Base-by-base conservation (phyloP, 73 alveolate species). In the Durusdinium trenchii region DNA sequence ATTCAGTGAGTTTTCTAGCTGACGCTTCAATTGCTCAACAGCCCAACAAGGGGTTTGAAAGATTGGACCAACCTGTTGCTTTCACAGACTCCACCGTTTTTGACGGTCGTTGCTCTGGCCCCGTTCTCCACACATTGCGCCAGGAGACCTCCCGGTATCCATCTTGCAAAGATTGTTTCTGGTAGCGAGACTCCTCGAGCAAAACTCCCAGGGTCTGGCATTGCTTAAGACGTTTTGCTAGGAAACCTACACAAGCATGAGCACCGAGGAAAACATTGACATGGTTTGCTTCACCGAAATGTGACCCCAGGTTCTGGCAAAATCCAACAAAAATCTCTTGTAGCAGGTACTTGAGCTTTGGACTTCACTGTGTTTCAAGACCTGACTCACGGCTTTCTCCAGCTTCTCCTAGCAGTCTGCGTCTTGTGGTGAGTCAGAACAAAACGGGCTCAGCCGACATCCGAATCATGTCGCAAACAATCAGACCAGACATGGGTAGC, bases 391-490 rank as follows among this genome's bases (percentile, higher is more conserved):
- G 6, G 96, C 96, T 32, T n/a, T 45, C 52, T 61, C 96, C 84
- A 89, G 86, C 50, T 89, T 89, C 71, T 89, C 98, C 87, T 91
- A 73, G 46, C 60, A n/a, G n/a, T n/a, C n/a, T n/a, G n/a, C n/a
- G n/a, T n/a, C n/a, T n/a, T n/a, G n/a, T n/a, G n/a, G n/a, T n/a
- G n/a, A n/a, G n/a, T n/a, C n/a, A n/a, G n/a, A n/a, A n/a, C n/a
- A n/a, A n/a, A n/a, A n/a, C n/a, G n/a, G n/a, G n/a, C n/a, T n/a
- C n/a, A n/a, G n/a, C n/a, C n/a, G n/a, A n/a, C n/a, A n/a, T n/a
- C n/a, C n/a, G n/a, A n/a, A n/a, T n/a, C n/a, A n/a, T n/a, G n/a
- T n/a, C n/a, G n/a, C n/a, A n/a, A n/a, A n/a, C n/a, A n/a, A n/a
- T n/a, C n/a, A n/a, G n/a, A n/a, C n/a, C n/a, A n/a, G n/a, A n/a